Base-by-base conservation (phyloP, 179 eudicot genomes). In the Silene coronaria region DNA sequence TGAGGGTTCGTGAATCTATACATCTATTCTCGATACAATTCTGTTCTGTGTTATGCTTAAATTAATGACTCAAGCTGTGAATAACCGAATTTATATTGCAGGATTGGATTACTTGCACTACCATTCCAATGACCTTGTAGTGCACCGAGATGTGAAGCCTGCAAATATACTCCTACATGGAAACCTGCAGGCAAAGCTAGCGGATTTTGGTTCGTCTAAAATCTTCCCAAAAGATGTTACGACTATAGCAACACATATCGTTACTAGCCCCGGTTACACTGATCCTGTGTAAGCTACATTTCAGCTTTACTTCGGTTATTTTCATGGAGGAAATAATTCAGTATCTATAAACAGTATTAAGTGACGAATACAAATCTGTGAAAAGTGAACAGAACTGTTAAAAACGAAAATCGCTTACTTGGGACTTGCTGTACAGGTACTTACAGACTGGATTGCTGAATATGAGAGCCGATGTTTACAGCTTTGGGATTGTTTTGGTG, bases 61-160 rank as follows among this genome's bases (percentile, higher is more conserved):
- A n/a, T 4, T 2, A 69, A 38, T 68, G 75, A 42, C 11, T 42
- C 13, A 11, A 17, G 22, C 63, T 27, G 45, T 17, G 60, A 36
- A 66, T 30, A 51, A 78, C 19, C 63, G 70, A 45, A 57, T 53
- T n/a, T 16, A 1, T 71, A 24, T 17, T 69, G 58, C 9, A 69
- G 72, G 72, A 69, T 14, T 69, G 58, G 11, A 69, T 69, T 80
- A 80, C 64, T 69, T 83, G 65, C 85, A 83, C 78, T 30, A 60
- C n/a, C 76, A 75, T 22, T 60, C 74, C 46, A 58, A 30, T 19
- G 74, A 51, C 0, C 45, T 23, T 23, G 70, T 76, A 42, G 69
- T 68, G 46, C 85, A 83, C 46, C 67, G 85, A 17, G 85, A 83
- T 46, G 82, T 80, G 66, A 80, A 83, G 22, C 53, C 80, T 13